phyloP scores from a whole-genome alignment of 768 basidiomycete genomes.

The Dioszegia crocea region DNA sequence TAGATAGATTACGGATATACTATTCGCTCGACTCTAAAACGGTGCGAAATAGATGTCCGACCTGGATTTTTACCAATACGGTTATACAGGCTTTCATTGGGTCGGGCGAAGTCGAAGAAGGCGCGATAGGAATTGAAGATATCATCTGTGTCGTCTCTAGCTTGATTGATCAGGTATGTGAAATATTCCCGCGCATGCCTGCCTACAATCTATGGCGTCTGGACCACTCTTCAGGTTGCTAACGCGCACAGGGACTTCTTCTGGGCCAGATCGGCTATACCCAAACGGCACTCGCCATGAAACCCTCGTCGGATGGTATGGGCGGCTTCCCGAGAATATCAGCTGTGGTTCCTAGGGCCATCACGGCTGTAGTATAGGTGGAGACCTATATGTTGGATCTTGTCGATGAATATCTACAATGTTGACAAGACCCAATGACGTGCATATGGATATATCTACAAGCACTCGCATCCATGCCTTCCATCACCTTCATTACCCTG shows the following conservation, averaged over 20 bases:
- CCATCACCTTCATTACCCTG: not conserved
- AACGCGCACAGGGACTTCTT: conserved; percentile 35
- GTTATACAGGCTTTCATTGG: conserved; percentile 19
- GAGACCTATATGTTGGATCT: too few relatives aligned
- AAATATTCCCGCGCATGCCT: too few relatives aligned
- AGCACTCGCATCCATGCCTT: not conserved
- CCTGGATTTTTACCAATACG: conserved; percentile 29
- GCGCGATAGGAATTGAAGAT: conserved; percentile 35
- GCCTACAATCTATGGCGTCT: too few relatives aligned
- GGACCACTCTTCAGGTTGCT: too few relatives aligned
- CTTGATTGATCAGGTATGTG: conserved; percentile 42
- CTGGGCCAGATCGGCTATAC: conserved; percentile 33
- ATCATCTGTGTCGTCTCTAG: conserved; percentile 43
- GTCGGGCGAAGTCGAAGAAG: conserved; percentile 36
- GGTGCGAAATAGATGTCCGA: conserved; percentile 30
- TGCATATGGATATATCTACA: not conserved
- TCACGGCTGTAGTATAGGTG: conserved; percentile 15
- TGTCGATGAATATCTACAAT: not conserved
- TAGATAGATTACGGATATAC: conserved; percentile 24
- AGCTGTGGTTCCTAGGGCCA: conserved; percentile 23
- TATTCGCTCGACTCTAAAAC: conserved; percentile 18
- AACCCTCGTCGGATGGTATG: conserved; percentile 32
- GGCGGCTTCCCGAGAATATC: conserved; percentile 36
- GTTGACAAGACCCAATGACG: not conserved
- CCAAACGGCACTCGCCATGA: conserved; percentile 32